These are phyloP conservation scores for Metarhizium anisopliae DNA, from an alignment of 2,329 filamentous ascomycete genomes.

Conservation along the genomic window DNA sequence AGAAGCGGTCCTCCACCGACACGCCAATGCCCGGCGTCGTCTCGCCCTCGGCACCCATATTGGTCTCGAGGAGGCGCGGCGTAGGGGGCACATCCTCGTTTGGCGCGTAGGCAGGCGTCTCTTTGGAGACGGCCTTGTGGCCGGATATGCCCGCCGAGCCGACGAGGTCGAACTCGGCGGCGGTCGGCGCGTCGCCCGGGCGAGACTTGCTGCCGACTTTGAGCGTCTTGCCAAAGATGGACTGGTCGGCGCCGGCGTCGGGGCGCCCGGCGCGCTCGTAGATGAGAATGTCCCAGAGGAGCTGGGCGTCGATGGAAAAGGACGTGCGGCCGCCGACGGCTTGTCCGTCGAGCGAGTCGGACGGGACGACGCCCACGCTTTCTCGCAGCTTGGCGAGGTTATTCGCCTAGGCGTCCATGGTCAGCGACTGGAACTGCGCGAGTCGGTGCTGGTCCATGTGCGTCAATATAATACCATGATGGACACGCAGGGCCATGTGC, in stretches of 20 bases:
- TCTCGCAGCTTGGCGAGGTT: constrained; percentile 21
- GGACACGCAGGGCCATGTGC: constrained; percentile 15
- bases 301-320: constrained; percentile 22
- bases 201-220: constrained; percentile 1
- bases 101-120: constrained; percentile 25
- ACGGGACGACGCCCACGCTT: constrained; percentile 17
- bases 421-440: no score
- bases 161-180: constrained; percentile 24
- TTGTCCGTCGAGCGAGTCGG: background rate
- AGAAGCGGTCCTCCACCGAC: constrained; percentile 12
- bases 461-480: constrained; percentile 12
- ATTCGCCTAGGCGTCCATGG: constrained; percentile 8
- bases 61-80: background rate
- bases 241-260: constrained; percentile 13
- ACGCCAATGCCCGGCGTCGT: background rate
- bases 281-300: constrained; percentile 27
- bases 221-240: constrained; percentile 13
- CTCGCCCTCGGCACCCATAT: background rate
- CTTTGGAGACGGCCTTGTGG: constrained; percentile 25
- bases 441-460: no score
- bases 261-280: constrained; percentile 23
- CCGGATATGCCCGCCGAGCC: constrained; percentile 28
- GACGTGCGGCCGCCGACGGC: constrained; percentile 3
- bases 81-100: constrained; percentile 13
- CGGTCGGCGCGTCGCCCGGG: constrained; percentile 4